Evolutionary conservation across 169 alveolate species (phyloP).

Genomic region (Cryptosporidium muris): DNA sequence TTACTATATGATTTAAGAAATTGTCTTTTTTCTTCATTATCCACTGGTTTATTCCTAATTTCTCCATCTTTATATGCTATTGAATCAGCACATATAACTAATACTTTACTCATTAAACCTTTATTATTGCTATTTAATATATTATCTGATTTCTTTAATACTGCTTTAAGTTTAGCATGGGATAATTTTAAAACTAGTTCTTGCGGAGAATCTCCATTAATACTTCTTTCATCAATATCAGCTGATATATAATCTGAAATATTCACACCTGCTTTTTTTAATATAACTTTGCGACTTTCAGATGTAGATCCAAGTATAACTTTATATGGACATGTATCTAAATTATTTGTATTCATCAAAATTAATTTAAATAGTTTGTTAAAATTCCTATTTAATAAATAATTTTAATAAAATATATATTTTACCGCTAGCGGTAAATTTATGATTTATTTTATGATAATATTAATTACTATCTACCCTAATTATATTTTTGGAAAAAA

Average conservation of each 20-base stretch:
- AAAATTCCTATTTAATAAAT: no score
- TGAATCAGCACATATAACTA: slow-evolving; percentile 56
- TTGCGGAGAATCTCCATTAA: slow-evolving; percentile 22
- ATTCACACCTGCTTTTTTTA: slow-evolving; percentile 10
- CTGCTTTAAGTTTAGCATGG: slow-evolving; percentile 35
- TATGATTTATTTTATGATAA: no score
- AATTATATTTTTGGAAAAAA: no score
- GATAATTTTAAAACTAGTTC: slow-evolving; percentile 27
- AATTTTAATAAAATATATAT: no score
- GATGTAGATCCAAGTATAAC: slow-evolving; percentile 61
- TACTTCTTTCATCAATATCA: slow-evolving; percentile 60
- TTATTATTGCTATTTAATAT: neutral
- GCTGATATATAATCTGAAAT: slow-evolving; percentile 44
- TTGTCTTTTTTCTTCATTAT: slow-evolving; percentile 26
- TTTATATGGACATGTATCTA: neutral
- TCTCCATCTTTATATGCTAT: slow-evolving; percentile 62
- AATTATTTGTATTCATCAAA: no score
- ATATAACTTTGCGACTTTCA: slow-evolving; percentile 24
- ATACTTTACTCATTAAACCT: neutral
- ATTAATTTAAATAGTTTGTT: no score
- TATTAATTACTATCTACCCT: no score
- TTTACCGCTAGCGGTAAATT: no score
- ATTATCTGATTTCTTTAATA: slow-evolving; percentile 14
- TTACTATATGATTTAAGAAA: slow-evolving; percentile 40
- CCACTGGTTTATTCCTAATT: slow-evolving; percentile 49